Base-by-base conservation (phyloP, 139 green algal species). In the Pleodorina starrii region DNA sequence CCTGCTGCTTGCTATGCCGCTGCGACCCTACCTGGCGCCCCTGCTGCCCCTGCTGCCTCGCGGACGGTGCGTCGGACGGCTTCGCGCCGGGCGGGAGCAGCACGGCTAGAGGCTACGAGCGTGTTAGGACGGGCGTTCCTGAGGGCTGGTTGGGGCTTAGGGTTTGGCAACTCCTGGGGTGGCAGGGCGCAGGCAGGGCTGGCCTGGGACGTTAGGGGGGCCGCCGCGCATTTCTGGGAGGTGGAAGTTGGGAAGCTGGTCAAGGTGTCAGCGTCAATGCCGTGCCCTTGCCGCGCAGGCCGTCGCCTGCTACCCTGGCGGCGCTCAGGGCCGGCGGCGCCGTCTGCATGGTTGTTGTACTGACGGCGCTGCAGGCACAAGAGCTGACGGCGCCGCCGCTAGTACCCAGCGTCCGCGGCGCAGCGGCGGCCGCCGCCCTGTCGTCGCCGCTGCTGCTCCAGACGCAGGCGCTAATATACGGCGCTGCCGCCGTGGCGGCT, bases 341-440 rank as follows among this genome's bases (percentile, higher is more conserved):
- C 2, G 82, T 29, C 7, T 88, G 82, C 66, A 88, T 88, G 82
- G 82, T 79, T 5, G 82, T 63, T 6, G n/a, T 88, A 25, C 82
- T 88, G 10, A 79, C 82, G 14, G 10, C 12, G 11, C 63, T 88
- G 46, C 63, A 79, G 35, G 21, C 32, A 17, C 25, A 38, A 17
- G 82, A 88, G 43, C 5, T 88, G 5, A 1, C 23, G 32, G 32
- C 43, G 10, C 82, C 68, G 17, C 1, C 2, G 0, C 68, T 88
- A 6, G 46, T 14, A 1, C 42, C 66, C 44, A 54, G 48, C 35
- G 38, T 46, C 5, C 19, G 76, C 21, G 32, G 40, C 9, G 48
- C 76, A 5, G 76, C 50, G 17, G 60, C 60, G 3, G 82, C 59
- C 1, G 60, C 60, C 10, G 60, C 29, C 40, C 43, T 16, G 3